phyloP scores from a whole-genome alignment of 1,284 basidiomycete genomes.

The Cutaneotrichosporon sp. region DNA sequence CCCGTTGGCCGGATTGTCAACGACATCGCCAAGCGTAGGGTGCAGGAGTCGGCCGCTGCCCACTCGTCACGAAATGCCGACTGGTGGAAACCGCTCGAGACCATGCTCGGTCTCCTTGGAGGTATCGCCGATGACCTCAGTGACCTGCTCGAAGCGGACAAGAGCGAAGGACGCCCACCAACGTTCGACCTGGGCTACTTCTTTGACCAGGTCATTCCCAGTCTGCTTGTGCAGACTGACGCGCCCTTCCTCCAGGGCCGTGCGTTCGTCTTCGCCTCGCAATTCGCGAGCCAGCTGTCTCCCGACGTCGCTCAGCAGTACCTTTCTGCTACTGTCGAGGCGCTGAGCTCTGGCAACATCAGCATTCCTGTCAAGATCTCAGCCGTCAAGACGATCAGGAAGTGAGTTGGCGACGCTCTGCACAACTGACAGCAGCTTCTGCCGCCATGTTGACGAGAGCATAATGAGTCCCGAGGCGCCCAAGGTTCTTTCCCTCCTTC shows the following conservation, averaged over 20 bases:
- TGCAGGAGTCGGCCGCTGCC: constrained; percentile 34
- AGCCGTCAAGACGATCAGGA: constrained; percentile 83
- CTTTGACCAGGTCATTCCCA: constrained; percentile 72
- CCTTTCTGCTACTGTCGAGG: constrained; percentile 75
- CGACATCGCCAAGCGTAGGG: constrained; percentile 53
- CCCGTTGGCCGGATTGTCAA: constrained; percentile 60
- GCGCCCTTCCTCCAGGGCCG: constrained; percentile 88
- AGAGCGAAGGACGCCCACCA: constrained; percentile 56
- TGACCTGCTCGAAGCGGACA: constrained; percentile 70
- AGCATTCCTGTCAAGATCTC: constrained; percentile 85
- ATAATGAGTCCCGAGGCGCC: constrained; percentile 61
- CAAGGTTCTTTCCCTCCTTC: constrained; percentile 73
- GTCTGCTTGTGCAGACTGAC: constrained; percentile 61
- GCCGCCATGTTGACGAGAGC: constrained; percentile 52
- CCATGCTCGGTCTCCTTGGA: constrained; percentile 75
- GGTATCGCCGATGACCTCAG: constrained; percentile 71
- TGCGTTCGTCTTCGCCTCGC: constrained; percentile 89
- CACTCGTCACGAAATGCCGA: constrained; percentile 35
- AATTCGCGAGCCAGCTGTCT: constrained; percentile 73
- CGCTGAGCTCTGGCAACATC: constrained; percentile 67
- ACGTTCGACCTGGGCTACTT: constrained; percentile 72
- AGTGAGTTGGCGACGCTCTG: constrained; percentile 59
- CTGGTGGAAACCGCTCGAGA: constrained; percentile 80
- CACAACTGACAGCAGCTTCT: too few relatives aligned
- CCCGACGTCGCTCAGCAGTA: constrained; percentile 71